These are phyloP conservation scores for Calonectria henricotiae DNA, from an alignment of 2,329 filamentous ascomycete species.

Conservation along the genomic window DNA sequence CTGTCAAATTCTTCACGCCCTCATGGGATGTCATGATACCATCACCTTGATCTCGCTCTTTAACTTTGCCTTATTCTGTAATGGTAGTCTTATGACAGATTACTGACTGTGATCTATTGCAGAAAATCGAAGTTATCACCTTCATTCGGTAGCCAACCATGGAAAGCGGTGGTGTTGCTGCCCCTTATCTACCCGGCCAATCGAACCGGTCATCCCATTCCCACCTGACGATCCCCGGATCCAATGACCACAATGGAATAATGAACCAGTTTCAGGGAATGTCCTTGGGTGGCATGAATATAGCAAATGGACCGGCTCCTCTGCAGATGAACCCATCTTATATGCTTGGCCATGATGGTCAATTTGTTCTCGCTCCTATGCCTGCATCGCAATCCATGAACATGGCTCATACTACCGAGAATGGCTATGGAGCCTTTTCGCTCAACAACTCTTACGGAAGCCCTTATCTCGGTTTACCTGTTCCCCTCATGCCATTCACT, in stretches of 20 bases:
- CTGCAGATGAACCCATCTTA: constrained; percentile 58
- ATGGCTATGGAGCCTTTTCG: constrained; percentile 56
- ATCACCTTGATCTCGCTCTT: no score
- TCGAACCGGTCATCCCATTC: constrained; percentile 53
- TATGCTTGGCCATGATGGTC: constrained; percentile 60
- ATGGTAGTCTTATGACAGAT: background rate
- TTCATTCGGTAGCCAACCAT: constrained; percentile 55
- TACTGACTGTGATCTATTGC: constrained; percentile 19
- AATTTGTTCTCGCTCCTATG: constrained; percentile 60
- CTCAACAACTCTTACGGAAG: constrained; percentile 57
- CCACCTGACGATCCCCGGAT: constrained; percentile 53
- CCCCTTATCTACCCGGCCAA: constrained; percentile 55
- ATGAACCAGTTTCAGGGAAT: constrained; percentile 60
- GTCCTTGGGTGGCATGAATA: constrained; percentile 58
- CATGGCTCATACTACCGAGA: constrained; percentile 57
- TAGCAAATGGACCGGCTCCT: constrained; percentile 54
- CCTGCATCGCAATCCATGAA: constrained; percentile 56
- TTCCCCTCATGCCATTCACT: constrained; percentile 67
- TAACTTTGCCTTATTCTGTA: background rate
- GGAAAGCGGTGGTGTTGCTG: constrained; percentile 57
- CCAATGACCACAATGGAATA: constrained; percentile 54
- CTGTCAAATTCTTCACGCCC: background rate
- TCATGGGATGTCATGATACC: background rate
- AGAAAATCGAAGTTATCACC: constrained; percentile 58
- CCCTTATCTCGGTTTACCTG: constrained; percentile 58